A percentile compares a stretch with the other conserved stretches of the same genome.
Conservation (phyloP, 1,284 basidiomycete species). For the Fomitopsis schrenkii region DNA sequence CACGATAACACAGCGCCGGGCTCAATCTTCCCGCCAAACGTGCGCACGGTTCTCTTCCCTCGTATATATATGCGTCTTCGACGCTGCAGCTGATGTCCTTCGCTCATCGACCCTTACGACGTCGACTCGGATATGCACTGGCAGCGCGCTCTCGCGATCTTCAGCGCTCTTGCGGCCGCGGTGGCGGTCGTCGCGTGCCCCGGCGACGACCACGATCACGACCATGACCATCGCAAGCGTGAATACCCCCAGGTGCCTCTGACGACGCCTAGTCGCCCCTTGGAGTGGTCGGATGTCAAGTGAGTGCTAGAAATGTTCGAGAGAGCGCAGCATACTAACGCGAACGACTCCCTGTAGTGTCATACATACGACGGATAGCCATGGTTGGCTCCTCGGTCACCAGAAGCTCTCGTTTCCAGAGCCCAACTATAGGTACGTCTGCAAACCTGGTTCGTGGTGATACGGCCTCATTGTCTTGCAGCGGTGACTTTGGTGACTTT, state of each 20-base stretch:
- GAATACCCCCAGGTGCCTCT: slow-evolving; percentile 41
- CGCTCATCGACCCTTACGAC: background rate
- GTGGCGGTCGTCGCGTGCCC: slow-evolving; percentile 19
- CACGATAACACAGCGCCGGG: background rate
- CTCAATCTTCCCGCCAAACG: background rate
- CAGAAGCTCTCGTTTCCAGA: slow-evolving; percentile 66
- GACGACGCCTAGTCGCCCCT: slow-evolving; percentile 52
- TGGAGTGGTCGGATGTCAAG: slow-evolving; percentile 78
- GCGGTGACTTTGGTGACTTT: slow-evolving; percentile 79
- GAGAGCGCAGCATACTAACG: background rate
- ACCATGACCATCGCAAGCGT: slow-evolving; percentile 39
- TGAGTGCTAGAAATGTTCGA: background rate
- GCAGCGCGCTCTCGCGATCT: slow-evolving; percentile 3
- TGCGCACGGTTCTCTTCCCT: background rate
- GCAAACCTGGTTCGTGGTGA: background rate
- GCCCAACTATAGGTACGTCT: slow-evolving; percentile 62
- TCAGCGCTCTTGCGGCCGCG: slow-evolving; percentile 11
- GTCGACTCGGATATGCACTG: slow-evolving; percentile 1
- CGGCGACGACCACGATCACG: slow-evolving; percentile 25
- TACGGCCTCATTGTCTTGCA: slow-evolving; percentile 13
- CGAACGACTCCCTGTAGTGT: slow-evolving; percentile 23
- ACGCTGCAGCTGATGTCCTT: background rate
- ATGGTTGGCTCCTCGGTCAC: slow-evolving; percentile 79
- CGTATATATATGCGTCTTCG: background rate
- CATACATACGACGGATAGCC: slow-evolving; percentile 79